Conservation (phyloP, 805 yeast genomes). For the Candida succiphila region DNA sequence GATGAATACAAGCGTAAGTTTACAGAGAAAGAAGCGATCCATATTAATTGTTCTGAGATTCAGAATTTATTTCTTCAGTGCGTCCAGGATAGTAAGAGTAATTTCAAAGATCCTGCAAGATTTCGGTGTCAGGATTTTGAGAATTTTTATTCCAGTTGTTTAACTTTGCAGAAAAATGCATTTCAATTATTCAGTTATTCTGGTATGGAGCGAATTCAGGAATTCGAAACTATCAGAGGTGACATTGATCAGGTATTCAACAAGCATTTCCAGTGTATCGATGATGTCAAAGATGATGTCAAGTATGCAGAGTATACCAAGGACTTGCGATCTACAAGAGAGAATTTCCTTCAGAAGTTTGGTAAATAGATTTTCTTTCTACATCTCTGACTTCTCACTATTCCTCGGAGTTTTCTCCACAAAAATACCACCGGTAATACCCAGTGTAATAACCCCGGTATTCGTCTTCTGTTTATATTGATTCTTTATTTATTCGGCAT, state of each 20-base stretch:
- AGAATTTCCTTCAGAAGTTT: constrained; percentile 16
- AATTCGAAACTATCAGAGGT: constrained; percentile 17
- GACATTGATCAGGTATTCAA: constrained; percentile 20
- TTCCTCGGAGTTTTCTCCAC: no score
- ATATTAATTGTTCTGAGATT: constrained; percentile 24
- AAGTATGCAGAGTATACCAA: constrained; percentile 13
- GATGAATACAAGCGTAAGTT: constrained; percentile 19
- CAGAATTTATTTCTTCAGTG: constrained; percentile 19
- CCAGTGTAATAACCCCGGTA: no score
- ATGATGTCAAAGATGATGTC: constrained; percentile 17
- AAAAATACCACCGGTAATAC: no score
- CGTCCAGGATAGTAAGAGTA: no score
- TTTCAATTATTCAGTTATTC: constrained; percentile 22
- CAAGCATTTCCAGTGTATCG: constrained; percentile 13
- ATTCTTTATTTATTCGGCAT: no score
- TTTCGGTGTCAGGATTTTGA: constrained; percentile 1
- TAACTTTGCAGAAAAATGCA: constrained; percentile 20
- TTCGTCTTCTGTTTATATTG: no score
- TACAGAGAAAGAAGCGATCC: constrained; percentile 17
- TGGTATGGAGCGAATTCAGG: constrained; percentile 16
- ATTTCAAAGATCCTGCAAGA: constrained; percentile 8
- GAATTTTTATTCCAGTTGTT: constrained; percentile 9
- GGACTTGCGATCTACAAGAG: constrained; percentile 19
- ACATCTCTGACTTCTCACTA: no score
- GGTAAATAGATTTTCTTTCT: no score